Conservation (phyloP, 116 monocot species). For the Cymodocea nodosa region DNA sequence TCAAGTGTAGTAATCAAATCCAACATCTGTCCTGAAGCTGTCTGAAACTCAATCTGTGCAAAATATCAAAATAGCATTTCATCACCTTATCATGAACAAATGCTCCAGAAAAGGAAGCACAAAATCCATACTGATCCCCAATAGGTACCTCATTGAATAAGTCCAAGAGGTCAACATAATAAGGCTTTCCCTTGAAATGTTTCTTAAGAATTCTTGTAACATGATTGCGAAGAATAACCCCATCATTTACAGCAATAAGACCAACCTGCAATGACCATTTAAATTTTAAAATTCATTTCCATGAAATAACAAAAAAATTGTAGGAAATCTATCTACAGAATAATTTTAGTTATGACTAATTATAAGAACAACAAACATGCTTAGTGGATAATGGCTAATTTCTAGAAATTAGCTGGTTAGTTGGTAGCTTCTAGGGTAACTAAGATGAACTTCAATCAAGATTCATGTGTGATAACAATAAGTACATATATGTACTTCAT, state of each 20-base stretch:
- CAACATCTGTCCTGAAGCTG: constrained; percentile 94
- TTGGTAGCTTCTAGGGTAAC: too few species aligned
- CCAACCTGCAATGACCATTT: constrained; percentile 45
- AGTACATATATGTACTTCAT: too few species aligned
- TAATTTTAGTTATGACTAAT: too few species aligned
- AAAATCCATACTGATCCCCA: not conserved
- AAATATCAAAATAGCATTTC: constrained; percentile 7
- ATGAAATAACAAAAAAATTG: too few species aligned
- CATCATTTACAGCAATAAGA: constrained; percentile 96
- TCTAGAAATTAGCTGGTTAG: too few species aligned
- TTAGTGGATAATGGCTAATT: too few species aligned
- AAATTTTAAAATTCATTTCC: too few species aligned
- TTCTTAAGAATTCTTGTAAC: constrained; percentile 72
- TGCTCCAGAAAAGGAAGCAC: not conserved
- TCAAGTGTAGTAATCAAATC: constrained; percentile 95
- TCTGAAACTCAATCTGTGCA: constrained; percentile 92
- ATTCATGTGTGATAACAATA: too few species aligned
- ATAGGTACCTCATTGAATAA: constrained; percentile 80
- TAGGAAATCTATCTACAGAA: too few species aligned
- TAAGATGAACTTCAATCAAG: too few species aligned
- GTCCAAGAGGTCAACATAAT: constrained; percentile 92
- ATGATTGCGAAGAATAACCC: constrained; percentile 85
- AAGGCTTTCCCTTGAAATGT: constrained; percentile 65
- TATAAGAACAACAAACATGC: too few species aligned
- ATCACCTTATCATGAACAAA: not conserved